Conservation (phyloP, 2,329 filamentous ascomycete genomes). For the Cytospora chrysosperma region DNA sequence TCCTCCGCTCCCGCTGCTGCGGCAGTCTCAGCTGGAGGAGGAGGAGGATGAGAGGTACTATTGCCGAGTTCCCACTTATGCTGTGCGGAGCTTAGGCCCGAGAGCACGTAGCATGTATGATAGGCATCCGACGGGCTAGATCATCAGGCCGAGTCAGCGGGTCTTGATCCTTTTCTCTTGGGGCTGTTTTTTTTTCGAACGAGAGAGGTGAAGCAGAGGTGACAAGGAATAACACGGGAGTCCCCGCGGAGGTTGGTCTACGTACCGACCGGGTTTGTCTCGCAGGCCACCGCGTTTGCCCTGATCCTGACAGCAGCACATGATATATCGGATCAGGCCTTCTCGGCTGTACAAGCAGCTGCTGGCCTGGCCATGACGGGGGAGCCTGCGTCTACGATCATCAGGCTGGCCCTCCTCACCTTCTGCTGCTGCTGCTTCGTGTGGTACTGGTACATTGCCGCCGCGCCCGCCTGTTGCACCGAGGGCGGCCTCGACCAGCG, state of each 20-base stretch:
- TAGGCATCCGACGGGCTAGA: slow-evolving; percentile 77
- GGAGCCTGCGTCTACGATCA: too few species aligned
- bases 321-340: slow-evolving; percentile 83
- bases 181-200: too few species aligned
- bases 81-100: slow-evolving; percentile 80
- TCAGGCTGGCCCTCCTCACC: too few species aligned
- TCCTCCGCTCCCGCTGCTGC: slow-evolving; percentile 30
- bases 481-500: slow-evolving; percentile 78
- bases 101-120: slow-evolving; percentile 88
- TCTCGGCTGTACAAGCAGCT: slow-evolving; percentile 71
- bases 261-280: slow-evolving; percentile 90
- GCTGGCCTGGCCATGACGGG: slow-evolving; percentile 36
- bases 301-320: slow-evolving; percentile 81
- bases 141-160: slow-evolving; percentile 1
- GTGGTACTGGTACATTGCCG: slow-evolving; percentile 25
- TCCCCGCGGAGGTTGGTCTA: slow-evolving; percentile 26
- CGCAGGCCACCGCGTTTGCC: slow-evolving; percentile 73
- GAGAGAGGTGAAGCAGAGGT: too few species aligned
- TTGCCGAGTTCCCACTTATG: slow-evolving; percentile 57
- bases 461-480: slow-evolving; percentile 45
- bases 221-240: slow-evolving; percentile 11
- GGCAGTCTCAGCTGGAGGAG: not conserved
- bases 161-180: too few species aligned
- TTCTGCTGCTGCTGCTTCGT: slow-evolving; percentile 25
- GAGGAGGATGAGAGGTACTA: slow-evolving; percentile 32